A percentile compares a stretch with the other conserved stretches of the same genome.
phyloP scores from a whole-genome alignment of 2,329 filamentous ascomycete species.

The Trichophaea hybrida region DNA sequence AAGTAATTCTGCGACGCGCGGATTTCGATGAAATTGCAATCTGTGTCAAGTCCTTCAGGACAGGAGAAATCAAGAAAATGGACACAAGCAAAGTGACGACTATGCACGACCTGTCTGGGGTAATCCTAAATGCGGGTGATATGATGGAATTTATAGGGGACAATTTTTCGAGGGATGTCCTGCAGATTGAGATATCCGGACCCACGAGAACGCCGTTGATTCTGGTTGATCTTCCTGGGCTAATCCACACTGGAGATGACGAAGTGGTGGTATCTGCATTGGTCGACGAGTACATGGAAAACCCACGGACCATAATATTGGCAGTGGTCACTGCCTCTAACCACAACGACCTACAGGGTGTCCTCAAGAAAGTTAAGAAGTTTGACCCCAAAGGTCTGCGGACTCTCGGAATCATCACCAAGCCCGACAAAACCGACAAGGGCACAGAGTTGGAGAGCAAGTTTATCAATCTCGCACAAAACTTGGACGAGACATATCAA shows the following conservation, averaged over 20 bases:
- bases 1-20: conserved; percentile 25
- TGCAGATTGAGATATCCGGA: conserved; percentile 26
- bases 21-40: conserved; percentile 25
- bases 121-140: conserved; percentile 32
- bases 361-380: conserved; percentile 19
- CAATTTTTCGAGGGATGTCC: conserved; percentile 22
- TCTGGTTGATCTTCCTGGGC: conserved; percentile 25
- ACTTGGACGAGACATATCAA: conserved; percentile 33
- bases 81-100: conserved; percentile 27
- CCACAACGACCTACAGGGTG: conserved; percentile 23
- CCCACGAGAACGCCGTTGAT: conserved; percentile 23
- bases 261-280: conserved; percentile 19
- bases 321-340: conserved; percentile 6
- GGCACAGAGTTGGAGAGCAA: conserved; percentile 17
- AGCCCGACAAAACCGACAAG: conserved; percentile 22
- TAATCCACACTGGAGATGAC: conserved; percentile 25
- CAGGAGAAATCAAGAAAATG: conserved; percentile 24
- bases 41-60: conserved; percentile 31
- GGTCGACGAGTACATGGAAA: conserved; percentile 22
- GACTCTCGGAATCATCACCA: conserved; percentile 27
- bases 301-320: conserved; percentile 25
- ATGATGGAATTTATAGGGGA: neutral
- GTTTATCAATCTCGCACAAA: conserved; percentile 32
- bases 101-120: conserved; percentile 28
- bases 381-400: conserved; percentile 22